These are phyloP conservation scores for Phytophthora meadii DNA, from an alignment of 352 stramenopile species.

Conservation along the genomic window DNA sequence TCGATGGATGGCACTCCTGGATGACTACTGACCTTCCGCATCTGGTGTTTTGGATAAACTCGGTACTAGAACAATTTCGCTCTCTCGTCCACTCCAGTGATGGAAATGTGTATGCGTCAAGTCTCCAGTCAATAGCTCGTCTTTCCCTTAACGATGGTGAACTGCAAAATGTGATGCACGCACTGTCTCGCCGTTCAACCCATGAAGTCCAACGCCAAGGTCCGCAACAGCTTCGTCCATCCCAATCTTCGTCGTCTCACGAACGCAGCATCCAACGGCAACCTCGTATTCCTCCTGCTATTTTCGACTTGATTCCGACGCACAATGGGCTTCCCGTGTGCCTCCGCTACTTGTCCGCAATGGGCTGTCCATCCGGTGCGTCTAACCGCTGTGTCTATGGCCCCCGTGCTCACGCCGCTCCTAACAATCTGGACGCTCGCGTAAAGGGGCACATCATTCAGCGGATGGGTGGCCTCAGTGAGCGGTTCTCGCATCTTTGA, in stretches of 20 bases:
- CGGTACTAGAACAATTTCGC: not conserved
- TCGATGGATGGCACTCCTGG: not conserved
- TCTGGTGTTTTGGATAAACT: not conserved
- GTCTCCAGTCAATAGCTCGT: not conserved
- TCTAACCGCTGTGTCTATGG: not conserved
- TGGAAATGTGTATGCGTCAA: not conserved
- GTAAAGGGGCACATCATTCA: constrained; percentile 16
- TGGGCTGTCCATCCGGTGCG: not conserved
- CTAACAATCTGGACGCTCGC: not conserved
- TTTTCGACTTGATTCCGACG: constrained; percentile 1
- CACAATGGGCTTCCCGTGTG: not conserved
- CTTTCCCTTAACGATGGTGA: not conserved
- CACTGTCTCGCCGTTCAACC: not conserved
- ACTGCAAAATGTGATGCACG: not conserved
- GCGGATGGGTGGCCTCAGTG: constrained; percentile 3
- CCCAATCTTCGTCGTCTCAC: not conserved
- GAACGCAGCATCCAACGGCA: no score
- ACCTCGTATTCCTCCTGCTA: not conserved
- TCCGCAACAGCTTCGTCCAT: not conserved
- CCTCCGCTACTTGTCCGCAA: not conserved
- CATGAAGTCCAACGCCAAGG: not conserved
- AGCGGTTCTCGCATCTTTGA: constrained; percentile 9
- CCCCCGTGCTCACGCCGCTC: not conserved
- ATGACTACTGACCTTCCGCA: not conserved
- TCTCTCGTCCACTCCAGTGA: not conserved